A percentile compares a stretch with the other conserved stretches of the same genome.
Conservation (phyloP, 495 filamentous ascomycete species). For the Neurospora sp. region DNA sequence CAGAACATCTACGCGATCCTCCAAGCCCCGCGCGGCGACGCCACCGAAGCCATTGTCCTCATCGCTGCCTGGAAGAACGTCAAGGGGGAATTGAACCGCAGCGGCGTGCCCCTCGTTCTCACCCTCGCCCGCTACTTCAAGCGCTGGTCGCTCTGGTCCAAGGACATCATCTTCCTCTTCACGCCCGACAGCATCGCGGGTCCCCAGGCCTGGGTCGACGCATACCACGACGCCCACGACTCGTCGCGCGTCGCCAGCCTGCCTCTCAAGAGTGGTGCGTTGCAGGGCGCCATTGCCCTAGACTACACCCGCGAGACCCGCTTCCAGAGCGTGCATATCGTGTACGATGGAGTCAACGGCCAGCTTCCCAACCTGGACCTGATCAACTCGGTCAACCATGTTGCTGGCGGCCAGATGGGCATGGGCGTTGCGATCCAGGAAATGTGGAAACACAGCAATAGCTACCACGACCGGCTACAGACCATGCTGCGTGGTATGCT, state of each 20-base stretch:
- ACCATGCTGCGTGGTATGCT: conserved; percentile 93
- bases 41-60: conserved; percentile 94
- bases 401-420: conserved; percentile 88
- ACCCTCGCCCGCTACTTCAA: conserved; percentile 92
- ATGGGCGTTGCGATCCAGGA: conserved; percentile 73
- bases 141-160: conserved; percentile 95
- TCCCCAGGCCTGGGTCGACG: conserved; percentile 94
- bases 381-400: conserved; percentile 83
- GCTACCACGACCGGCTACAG: conserved; percentile 69
- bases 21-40: conserved; percentile 91
- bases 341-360: conserved; percentile 95
- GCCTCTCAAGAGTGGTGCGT: conserved; percentile 79
- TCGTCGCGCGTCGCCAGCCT: conserved; percentile 59
- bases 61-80: conserved; percentile 83
- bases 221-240: conserved; percentile 83
- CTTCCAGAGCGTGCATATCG: conserved; percentile 78
- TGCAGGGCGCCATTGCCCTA: conserved; percentile 88
- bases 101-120: conserved; percentile 74
- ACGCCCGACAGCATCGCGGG: conserved; percentile 81
- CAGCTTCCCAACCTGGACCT: conserved; percentile 92
- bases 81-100: conserved; percentile 68
- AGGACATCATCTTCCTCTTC: conserved; percentile 91
- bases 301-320: conserved; percentile 79
- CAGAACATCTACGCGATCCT: conserved; percentile 93
- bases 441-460: conserved; percentile 75